Conservation (phyloP, 1,139 yeast species). For the Magnusiomyces tetraspermus region DNA sequence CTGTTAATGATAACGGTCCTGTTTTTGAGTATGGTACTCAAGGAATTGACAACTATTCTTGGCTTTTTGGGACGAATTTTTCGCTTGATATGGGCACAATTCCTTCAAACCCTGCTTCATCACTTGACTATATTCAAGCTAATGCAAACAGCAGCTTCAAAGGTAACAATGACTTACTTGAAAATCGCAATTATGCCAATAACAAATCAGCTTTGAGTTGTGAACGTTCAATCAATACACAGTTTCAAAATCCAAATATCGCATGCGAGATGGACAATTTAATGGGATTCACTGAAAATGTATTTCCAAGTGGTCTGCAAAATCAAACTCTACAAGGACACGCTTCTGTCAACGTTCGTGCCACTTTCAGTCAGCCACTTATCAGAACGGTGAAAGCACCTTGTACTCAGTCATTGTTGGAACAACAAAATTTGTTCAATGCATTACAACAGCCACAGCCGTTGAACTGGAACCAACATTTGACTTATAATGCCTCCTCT, state of each 20-base stretch:
- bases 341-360: neutral
- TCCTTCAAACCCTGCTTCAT: no score
- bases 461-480: no score
- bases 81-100: neutral
- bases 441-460: no score
- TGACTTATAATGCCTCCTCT: no score
- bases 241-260: neutral
- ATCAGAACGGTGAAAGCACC: neutral
- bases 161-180: neutral
- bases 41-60: conserved; percentile 6
- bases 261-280: conserved; percentile 1
- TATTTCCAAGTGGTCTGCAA: neutral
- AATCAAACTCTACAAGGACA: neutral
- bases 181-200: no score
- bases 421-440: neutral
- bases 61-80: conserved; percentile 10
- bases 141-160: no score
- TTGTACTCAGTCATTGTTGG: neutral
- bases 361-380: neutral
- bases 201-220: no score
- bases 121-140: no score
- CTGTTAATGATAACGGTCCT: neutral
- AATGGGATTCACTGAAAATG: neutral
- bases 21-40: neutral
- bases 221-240: neutral